phyloP scores from a whole-genome alignment of 345 rosid genomes.

The Citrus reticulata region DNA sequence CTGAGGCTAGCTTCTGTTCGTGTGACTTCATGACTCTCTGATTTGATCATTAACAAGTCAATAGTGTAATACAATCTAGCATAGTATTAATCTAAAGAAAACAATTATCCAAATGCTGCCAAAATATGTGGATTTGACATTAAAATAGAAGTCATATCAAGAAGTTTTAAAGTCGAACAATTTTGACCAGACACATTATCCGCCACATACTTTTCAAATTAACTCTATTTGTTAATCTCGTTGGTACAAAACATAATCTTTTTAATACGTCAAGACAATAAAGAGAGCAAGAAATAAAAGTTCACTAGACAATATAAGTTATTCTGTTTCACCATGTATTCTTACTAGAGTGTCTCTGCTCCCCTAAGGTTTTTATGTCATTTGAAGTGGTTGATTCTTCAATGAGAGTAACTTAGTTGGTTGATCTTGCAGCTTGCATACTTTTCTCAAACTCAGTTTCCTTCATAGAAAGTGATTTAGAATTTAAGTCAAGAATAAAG shows the following conservation, averaged over 20 bases:
- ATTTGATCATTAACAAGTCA: not conserved
- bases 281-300: not conserved
- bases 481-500: constrained; percentile 41
- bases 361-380: constrained; percentile 11
- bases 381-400: constrained; percentile 13
- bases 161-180: too few relatives aligned
- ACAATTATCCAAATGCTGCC: too few relatives aligned
- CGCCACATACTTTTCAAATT: too few relatives aligned
- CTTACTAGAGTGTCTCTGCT: constrained; percentile 13
- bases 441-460: constrained; percentile 46
- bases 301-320: not conserved
- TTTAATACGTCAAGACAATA: not conserved
- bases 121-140: too few relatives aligned
- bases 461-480: constrained; percentile 56
- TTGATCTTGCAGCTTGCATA: constrained; percentile 49
- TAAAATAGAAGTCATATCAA: too few relatives aligned
- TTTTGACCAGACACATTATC: too few relatives aligned
- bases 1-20: too few relatives aligned
- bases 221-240: too few relatives aligned
- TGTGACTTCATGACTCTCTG: too few relatives aligned
- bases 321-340: constrained; percentile 14
- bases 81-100: not conserved
- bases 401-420: constrained; percentile 20
- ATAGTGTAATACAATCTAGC: not conserved
- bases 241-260: not conserved